These are phyloP conservation scores for Strobilomyces echinocephalus DNA, from an alignment of 768 basidiomycete genomes.

Conservation along the genomic window DNA sequence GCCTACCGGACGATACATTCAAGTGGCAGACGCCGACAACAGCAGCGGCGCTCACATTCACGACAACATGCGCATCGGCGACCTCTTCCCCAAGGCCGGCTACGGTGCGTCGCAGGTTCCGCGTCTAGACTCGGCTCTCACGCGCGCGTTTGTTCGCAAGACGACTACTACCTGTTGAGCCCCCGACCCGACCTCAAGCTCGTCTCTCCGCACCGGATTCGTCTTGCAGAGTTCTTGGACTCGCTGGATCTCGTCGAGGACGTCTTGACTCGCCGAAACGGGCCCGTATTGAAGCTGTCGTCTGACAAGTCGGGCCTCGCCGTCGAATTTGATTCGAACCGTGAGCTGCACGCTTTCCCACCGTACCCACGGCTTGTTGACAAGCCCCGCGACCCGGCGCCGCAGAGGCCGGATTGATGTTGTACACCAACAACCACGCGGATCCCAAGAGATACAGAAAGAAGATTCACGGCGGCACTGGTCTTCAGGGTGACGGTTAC, in stretches of 20 bases:
- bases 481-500: slow-evolving; percentile 55
- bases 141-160: slow-evolving; percentile 29
- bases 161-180: slow-evolving; percentile 61
- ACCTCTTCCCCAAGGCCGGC: slow-evolving; percentile 50
- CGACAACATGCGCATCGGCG: slow-evolving; percentile 48
- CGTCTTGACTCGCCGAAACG: slow-evolving; percentile 26
- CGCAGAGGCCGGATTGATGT: slow-evolving; percentile 69
- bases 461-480: slow-evolving; percentile 73
- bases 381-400: not conserved
- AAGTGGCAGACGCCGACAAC: slow-evolving; percentile 40
- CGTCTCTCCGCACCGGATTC: slow-evolving; percentile 45
- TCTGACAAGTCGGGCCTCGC: slow-evolving; percentile 56
- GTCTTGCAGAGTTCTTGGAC: slow-evolving; percentile 37
- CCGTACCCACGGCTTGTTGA: not conserved
- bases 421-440: slow-evolving; percentile 61
- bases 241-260: slow-evolving; percentile 42
- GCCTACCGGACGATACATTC: slow-evolving; percentile 48
- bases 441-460: slow-evolving; percentile 51
- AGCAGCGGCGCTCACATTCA: slow-evolving; percentile 42
- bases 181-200: slow-evolving; percentile 31
- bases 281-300: slow-evolving; percentile 49
- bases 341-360: slow-evolving; percentile 35
- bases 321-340: slow-evolving; percentile 64
- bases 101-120: slow-evolving; percentile 43
- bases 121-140: not conserved